Base-by-base conservation (phyloP, 768 basidiomycete species). In the Agrocybe pediades region DNA sequence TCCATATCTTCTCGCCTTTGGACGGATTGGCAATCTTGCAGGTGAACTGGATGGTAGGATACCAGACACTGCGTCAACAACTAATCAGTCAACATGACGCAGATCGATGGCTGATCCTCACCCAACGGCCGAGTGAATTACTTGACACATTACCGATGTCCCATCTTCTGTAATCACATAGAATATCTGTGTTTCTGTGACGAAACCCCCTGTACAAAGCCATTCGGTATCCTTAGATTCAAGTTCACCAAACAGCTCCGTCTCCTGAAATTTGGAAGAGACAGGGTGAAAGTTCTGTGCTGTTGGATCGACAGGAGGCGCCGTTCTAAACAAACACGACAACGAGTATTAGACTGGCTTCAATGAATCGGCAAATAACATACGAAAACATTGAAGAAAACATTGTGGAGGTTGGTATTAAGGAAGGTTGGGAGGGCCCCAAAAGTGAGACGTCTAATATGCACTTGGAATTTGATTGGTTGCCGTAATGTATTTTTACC, bases 31-130 rank as follows among this genome's bases (percentile, higher is more conserved):
- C 87, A 46, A 90, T 72, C 72, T 95, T 96, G 85, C 87, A 95
- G 3, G 86, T 90, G 70, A 98, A 92, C 71, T 99, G 96, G 63
- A 96, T 87, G 25, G 88, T 92, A 3, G 97, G 95, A 66, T 90
- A 95, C 86, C 95, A 95, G 55, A 98, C 68, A 20, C 95, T 96
- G 63, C 52, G 55, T 42, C 16, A 29, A 40, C n/a, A 16, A 41
- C 39, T 15, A 41, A 36, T 48, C 26, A 39, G 60, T 24, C 54
- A 50, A 27, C 52, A 48, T 41, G 21, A 50, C 30, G 40, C 44
- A 40, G 54, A 61, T 41, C 53, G 41, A 60, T 6, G 43, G 41
- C 51, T n/a, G 30, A 21, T 33, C 21, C 91, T 68, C 62, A 95
- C 95, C 95, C 95, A 49, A 93, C 81, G 24, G 88, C 78, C 1